Evolutionary conservation across 768 basidiomycete genomes (phyloP).

Genomic region (Mycena haematopus): DNA sequence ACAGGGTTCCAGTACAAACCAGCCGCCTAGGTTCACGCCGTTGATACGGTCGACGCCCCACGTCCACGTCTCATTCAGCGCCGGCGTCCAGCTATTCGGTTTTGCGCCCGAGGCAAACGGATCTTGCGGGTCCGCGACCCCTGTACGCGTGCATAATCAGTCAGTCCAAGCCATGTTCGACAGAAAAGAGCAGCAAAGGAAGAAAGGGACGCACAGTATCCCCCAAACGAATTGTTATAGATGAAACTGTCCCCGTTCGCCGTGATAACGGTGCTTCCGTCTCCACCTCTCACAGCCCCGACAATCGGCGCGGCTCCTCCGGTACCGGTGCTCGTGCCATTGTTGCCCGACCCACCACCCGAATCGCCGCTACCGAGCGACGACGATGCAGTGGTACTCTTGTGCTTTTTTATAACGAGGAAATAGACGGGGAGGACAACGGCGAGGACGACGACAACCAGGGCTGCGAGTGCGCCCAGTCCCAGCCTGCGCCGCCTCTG

Average conservation of each 20-base stretch:
- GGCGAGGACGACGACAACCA: slow-evolving; percentile 50
- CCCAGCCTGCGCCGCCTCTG: background rate
- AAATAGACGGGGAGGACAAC: slow-evolving; percentile 68
- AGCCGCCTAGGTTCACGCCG: slow-evolving; percentile 81
- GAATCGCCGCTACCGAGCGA: background rate
- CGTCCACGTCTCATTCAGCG: slow-evolving; percentile 77
- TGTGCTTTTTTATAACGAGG: slow-evolving; percentile 52
- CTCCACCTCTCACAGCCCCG: slow-evolving; percentile 57
- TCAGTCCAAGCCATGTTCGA: background rate
- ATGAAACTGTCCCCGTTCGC: slow-evolving; percentile 76
- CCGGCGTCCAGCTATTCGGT: slow-evolving; percentile 69
- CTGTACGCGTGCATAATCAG: slow-evolving; percentile 47
- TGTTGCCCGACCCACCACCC: slow-evolving; percentile 4
- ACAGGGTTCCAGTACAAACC: slow-evolving; percentile 74
- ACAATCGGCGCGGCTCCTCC: background rate
- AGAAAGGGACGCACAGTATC: slow-evolving; percentile 62
- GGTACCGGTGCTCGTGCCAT: slow-evolving; percentile 5
- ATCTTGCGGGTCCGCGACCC: slow-evolving; percentile 70
- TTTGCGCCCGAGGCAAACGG: slow-evolving; percentile 81
- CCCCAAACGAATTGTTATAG: slow-evolving; percentile 81
- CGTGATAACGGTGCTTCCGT: slow-evolving; percentile 69
- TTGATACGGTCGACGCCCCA: slow-evolving; percentile 67
- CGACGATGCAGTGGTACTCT: slow-evolving; percentile 4
- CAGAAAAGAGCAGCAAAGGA: slow-evolving; percentile 17
- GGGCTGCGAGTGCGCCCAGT: slow-evolving; percentile 42